These are phyloP conservation scores for Macrotyloma uniflorum DNA, from an alignment of 306 rosid genomes.

Conservation along the genomic window DNA sequence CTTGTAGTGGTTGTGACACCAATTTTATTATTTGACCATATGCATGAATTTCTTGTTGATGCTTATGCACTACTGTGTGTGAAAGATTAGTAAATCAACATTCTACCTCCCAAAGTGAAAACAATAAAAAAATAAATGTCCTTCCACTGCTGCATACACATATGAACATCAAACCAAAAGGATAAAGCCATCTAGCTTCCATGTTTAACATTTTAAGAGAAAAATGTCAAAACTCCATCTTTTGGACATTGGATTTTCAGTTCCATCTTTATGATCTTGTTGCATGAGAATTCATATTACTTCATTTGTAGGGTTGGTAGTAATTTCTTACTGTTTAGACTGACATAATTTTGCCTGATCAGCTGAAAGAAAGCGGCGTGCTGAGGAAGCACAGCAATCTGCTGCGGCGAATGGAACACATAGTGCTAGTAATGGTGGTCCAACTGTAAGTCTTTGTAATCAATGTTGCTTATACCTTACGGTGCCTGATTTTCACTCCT, in stretches of 20 bases:
- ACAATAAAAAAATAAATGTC: background rate
- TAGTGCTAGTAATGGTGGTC: constrained; percentile 68
- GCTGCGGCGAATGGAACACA: constrained; percentile 64
- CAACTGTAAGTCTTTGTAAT: constrained; percentile 64
- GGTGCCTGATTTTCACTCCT: background rate
- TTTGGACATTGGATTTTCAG: background rate
- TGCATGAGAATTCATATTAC: background rate
- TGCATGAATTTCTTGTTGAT: background rate
- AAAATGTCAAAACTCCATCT: background rate
- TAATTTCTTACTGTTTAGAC: constrained; percentile 17
- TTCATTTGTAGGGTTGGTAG: constrained; percentile 8
- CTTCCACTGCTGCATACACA: background rate
- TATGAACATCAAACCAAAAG: background rate
- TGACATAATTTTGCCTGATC: constrained; percentile 39
- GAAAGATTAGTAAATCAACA: background rate
- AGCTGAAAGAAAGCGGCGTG: constrained; percentile 82
- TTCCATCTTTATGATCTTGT: background rate
- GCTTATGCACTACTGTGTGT: background rate
- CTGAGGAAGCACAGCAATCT: constrained; percentile 70
- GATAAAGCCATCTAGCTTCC: background rate
- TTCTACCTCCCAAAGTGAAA: background rate
- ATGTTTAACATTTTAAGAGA: background rate
- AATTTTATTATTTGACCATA: background rate
- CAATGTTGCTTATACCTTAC: background rate
- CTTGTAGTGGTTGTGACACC: background rate